Base-by-base conservation (phyloP, 805 yeast genomes). In the Debaryomyces hansenii region DNA sequence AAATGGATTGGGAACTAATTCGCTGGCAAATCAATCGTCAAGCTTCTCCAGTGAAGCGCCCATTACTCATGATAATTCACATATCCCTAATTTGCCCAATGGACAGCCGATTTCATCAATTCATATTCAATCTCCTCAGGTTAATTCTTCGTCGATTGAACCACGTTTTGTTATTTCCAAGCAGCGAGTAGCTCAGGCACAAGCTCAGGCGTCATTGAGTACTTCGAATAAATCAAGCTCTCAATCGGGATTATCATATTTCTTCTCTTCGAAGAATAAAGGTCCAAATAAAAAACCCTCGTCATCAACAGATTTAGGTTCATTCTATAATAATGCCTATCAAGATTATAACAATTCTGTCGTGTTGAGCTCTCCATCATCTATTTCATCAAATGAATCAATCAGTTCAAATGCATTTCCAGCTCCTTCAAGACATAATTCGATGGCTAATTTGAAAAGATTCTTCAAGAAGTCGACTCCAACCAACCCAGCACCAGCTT, bases 111-210 rank as follows among this genome's bases (percentile, higher is more conserved):
- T 80, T 46, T 71, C 73, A 20, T 83, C 89, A 10, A 84, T 82
- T 46, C 81, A 83, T 48, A 81, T 87, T 46, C 83, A 82, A 44
- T 85, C 91, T 0, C 94, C 94, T 3, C 79, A 76, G 43, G 86
- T 86, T 5, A 53, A 54, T 44, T 63, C 80, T 5, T 67, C 80
- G 15, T 76, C 82, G 28, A 83, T 90, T n/a, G 97, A 90, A 60
- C 87, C 95, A 12, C 75, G 96, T 37, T 90, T 90, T 60, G 82
- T 90, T 41, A 85, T 90, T 34, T 87, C 95, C 9, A 82, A 88
- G 57, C 94, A 85, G 50, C 79, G 87, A 44, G 81, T 84, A 20
- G 83, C 76, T 38, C 60, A 60, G 21, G 59, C 57, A 18, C 77
- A 73, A 50, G 77, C 72, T 28, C 60, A 54, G 38, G 77, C 77